These are phyloP conservation scores for Irpex sp. DNA, from an alignment of 1,284 basidiomycete genomes.

Conservation along the genomic window DNA sequence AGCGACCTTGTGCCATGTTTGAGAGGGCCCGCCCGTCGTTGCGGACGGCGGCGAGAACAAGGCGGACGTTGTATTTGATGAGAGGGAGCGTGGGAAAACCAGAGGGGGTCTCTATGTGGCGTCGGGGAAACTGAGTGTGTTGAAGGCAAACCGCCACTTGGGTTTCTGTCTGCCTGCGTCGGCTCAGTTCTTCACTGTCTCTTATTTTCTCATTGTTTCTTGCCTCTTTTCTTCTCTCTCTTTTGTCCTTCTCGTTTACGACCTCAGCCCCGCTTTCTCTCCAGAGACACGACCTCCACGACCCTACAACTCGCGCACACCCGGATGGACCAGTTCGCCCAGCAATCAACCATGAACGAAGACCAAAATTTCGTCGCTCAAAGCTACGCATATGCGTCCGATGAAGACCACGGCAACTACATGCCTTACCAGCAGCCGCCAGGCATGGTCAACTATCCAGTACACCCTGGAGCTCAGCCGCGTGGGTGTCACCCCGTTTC, in stretches of 20 bases:
- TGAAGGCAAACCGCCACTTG: slow-evolving; percentile 11
- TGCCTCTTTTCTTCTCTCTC: slow-evolving; percentile 20
- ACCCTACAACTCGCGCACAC: slow-evolving; percentile 18
- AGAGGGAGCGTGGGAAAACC: neutral
- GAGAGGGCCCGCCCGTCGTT: neutral
- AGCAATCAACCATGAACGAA: slow-evolving; percentile 29
- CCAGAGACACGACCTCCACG: slow-evolving; percentile 25
- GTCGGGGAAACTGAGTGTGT: slow-evolving; percentile 12
- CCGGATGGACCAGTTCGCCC: slow-evolving; percentile 41
- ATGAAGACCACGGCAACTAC: slow-evolving; percentile 35
- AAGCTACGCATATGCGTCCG: slow-evolving; percentile 29
- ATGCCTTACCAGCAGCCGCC: slow-evolving; percentile 38
- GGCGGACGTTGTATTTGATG: slow-evolving; percentile 4
- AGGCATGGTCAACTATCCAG: slow-evolving; percentile 1
- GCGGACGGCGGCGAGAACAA: neutral
- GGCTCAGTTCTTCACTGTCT: slow-evolving; percentile 13
- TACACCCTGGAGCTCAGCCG: slow-evolving; percentile 24
- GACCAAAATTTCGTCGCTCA: slow-evolving; percentile 36
- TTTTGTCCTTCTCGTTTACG: slow-evolving; percentile 12
- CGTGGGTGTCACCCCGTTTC: slow-evolving; percentile 47
- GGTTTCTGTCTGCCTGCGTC: slow-evolving; percentile 7
- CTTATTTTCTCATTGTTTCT: slow-evolving; percentile 27
- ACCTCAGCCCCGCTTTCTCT: slow-evolving; percentile 2
- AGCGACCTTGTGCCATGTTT: neutral
- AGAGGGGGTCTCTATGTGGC: slow-evolving; percentile 8